A percentile compares a stretch with the other conserved stretches of the same genome.
These are phyloP conservation scores for Sporisorium iseilematis-ciliati DNA, from an alignment of 1,284 basidiomycete genomes.

Conservation along the genomic window DNA sequence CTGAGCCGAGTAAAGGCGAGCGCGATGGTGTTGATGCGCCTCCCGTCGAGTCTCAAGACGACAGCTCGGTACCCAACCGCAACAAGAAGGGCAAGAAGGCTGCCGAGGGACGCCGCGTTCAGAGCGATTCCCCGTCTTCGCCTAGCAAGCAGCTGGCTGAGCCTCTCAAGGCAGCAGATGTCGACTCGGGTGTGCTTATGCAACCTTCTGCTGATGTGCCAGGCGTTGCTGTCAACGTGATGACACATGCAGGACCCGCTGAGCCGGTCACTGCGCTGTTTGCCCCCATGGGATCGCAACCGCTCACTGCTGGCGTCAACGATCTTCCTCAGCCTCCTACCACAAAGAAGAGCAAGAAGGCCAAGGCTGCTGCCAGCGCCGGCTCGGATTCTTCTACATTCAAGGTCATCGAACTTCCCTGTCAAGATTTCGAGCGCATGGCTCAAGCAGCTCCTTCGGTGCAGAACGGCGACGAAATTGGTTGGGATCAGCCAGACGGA, in stretches of 20 bases:
- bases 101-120: slow-evolving; percentile 27
- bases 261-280: slow-evolving; percentile 17
- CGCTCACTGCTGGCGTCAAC: not conserved
- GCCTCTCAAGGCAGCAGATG: not conserved
- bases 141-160: slow-evolving; percentile 30
- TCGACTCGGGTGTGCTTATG: slow-evolving; percentile 11
- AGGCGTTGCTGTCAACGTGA: slow-evolving; percentile 16
- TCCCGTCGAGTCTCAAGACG: slow-evolving; percentile 14
- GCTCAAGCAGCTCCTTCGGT: slow-evolving; percentile 25
- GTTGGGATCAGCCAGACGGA: slow-evolving; percentile 67
- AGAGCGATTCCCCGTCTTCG: slow-evolving; percentile 44
- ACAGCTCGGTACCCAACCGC: slow-evolving; percentile 17
- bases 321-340: slow-evolving; percentile 14
- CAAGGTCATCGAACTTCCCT: slow-evolving; percentile 36
- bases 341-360: slow-evolving; percentile 38
- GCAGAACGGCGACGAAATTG: slow-evolving; percentile 50
- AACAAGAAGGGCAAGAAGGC: slow-evolving; percentile 42
- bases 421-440: slow-evolving; percentile 51
- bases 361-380: slow-evolving; percentile 22
- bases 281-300: slow-evolving; percentile 8
- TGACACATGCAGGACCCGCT: slow-evolving; percentile 22
- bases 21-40: slow-evolving; percentile 23
- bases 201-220: slow-evolving; percentile 12
- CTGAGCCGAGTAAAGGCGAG: slow-evolving; percentile 39
- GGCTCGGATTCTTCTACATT: slow-evolving; percentile 30